These are phyloP conservation scores for Spathaspora passalidarum DNA, from an alignment of 805 yeast species.

Conservation along the genomic window DNA sequence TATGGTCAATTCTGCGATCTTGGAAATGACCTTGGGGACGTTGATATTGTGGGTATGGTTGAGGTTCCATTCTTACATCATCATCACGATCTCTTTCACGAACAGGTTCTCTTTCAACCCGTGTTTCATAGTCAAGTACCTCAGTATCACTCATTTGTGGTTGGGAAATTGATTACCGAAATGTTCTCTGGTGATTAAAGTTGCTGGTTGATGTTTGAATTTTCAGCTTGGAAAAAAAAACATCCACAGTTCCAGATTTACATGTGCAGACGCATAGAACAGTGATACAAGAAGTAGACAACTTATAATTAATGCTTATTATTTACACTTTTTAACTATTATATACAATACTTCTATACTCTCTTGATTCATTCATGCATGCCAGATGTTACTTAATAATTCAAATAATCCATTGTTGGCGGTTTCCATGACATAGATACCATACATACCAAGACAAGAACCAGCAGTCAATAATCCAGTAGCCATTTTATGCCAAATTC, in stretches of 20 bases:
- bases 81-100: not conserved
- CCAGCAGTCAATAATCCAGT: conserved; percentile 69
- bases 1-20: conserved; percentile 7
- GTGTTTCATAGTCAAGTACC: conserved; percentile 10
- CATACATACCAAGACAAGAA: conserved; percentile 66
- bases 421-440: conserved; percentile 79
- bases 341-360: not conserved
- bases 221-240: not conserved
- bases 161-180: not conserved
- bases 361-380: conserved; percentile 32
- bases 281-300: no score
- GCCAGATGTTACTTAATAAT: conserved; percentile 63
- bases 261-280: no score
- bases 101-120: not conserved
- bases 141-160: conserved; percentile 15
- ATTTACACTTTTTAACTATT: not conserved
- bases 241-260: not conserved
- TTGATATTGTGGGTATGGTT: conserved; percentile 7
- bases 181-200: not conserved
- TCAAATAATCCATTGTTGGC: conserved; percentile 76
- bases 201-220: not conserved
- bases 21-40: not conserved
- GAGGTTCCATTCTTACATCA: conserved; percentile 5
- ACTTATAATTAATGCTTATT: no score
- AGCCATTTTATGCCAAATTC: conserved; percentile 69